These are phyloP conservation scores for Sporothrix curviconia DNA, from an alignment of 2,329 filamentous ascomycete species.

Conservation along the genomic window DNA sequence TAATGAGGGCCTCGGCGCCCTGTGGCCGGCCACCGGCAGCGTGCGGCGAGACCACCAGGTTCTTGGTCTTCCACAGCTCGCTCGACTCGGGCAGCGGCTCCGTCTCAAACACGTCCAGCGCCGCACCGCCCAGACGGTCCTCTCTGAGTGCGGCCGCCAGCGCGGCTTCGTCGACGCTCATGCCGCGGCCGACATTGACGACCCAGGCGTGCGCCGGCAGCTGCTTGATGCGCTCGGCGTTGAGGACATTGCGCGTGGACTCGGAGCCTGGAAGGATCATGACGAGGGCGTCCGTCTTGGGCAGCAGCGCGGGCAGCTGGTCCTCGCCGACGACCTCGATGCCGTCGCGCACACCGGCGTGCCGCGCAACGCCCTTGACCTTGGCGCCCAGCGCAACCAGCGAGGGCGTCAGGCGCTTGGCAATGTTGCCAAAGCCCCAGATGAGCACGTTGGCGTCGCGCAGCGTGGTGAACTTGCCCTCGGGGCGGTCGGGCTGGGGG, in stretches of 20 bases:
- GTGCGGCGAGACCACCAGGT: constrained; percentile 22
- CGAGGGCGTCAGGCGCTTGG: constrained; percentile 36
- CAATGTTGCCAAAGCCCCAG: constrained; percentile 47
- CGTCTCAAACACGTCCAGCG: constrained; percentile 41
- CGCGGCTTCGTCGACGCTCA: constrained; percentile 43
- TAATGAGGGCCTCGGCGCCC: constrained; percentile 52
- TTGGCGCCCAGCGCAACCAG: constrained; percentile 44
- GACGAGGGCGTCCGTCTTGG: constrained; percentile 40
- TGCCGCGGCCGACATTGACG: constrained; percentile 45
- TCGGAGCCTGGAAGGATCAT: constrained; percentile 42
- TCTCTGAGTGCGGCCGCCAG: constrained; percentile 39
- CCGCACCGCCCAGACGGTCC: constrained; percentile 40
- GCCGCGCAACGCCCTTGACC: constrained; percentile 53
- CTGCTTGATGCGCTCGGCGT: constrained; percentile 31
- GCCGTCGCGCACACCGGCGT: constrained; percentile 47
- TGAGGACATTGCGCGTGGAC: constrained; percentile 34
- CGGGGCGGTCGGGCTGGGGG: constrained; percentile 29
- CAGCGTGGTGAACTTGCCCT: constrained; percentile 38
- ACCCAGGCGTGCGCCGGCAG: constrained; percentile 34
- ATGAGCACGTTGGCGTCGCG: constrained; percentile 37
- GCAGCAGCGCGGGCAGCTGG: constrained; percentile 32
- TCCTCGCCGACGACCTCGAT: constrained; percentile 37
- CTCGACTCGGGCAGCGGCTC: constrained; percentile 38
- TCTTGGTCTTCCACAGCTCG: constrained; percentile 23
- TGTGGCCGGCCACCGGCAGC: constrained; percentile 55